Evolutionary conservation across 2,329 filamentous ascomycete genomes (phyloP).

Genomic region (Phialophora tarda): DNA sequence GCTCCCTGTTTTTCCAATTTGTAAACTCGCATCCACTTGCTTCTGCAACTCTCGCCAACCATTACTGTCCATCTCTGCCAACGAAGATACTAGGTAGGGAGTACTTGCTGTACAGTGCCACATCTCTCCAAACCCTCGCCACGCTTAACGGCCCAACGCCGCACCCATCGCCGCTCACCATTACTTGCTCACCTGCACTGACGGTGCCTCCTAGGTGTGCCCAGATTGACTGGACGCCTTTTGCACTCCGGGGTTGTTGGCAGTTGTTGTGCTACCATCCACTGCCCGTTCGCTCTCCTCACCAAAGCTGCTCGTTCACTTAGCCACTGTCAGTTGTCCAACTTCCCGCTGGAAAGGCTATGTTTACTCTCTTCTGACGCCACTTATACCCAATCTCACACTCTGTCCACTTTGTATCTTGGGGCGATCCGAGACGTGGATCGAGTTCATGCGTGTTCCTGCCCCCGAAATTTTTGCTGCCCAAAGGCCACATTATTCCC

Average conservation of each 20-base stretch:
- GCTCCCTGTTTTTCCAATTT: neutral
- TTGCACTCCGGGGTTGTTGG: slow-evolving; percentile 9
- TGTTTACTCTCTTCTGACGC: slow-evolving; percentile 3
- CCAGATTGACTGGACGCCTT: slow-evolving; percentile 3
- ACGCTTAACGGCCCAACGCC: slow-evolving; percentile 5
- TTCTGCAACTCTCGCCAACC: slow-evolving; percentile 1
- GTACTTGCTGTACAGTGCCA: slow-evolving; percentile 9
- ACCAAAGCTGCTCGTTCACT: neutral
- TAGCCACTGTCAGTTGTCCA: neutral
- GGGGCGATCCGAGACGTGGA: slow-evolving; percentile 23
- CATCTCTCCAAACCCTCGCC: slow-evolving; percentile 12
- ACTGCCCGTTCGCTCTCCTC: neutral
- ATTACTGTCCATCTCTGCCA: slow-evolving; percentile 3
- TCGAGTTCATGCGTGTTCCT: slow-evolving; percentile 20
- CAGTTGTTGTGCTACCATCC: slow-evolving; percentile 4
- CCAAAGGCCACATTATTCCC: slow-evolving; percentile 26
- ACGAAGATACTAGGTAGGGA: slow-evolving; percentile 2
- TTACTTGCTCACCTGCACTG: neutral
- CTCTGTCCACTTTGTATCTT: neutral
- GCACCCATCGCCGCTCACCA: neutral
- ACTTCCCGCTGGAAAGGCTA: neutral
- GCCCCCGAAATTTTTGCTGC: slow-evolving; percentile 27
- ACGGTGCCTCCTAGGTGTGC: neutral
- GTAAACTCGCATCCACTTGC: neutral
- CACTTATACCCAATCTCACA: slow-evolving; percentile 13